Evolutionary conservation across 106 monocot species (phyloP), one percentile per base, ranked within the genome.

Genomic region (Dioscorea zingiberensis): DNA sequence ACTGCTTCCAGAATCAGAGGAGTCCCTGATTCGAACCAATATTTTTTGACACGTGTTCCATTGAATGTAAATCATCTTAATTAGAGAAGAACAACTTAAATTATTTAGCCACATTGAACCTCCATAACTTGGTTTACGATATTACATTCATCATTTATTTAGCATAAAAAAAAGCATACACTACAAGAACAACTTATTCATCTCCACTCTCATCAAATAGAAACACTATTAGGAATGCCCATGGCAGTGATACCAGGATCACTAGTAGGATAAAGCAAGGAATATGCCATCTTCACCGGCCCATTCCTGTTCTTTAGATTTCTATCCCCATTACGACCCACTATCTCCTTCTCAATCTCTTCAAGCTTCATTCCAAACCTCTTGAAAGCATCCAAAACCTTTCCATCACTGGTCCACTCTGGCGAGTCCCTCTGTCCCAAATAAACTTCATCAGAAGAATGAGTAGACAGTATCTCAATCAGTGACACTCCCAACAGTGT

Each of bases 381-480:
- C 30, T 73, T 25, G 53, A 88, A 88, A 2, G 81, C 83, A 16
- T 59, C 55, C 54, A 76, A 62, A 47, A 76, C 81, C 58, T 29
- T 58, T 48, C 26, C 25, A 16, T 76, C 76, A 29, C 63, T 28
- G 14, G 81, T 76, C 81, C 81, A 81, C 62, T 84, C 80, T 5
- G 69, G 44, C 21, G 77, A 69, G 60, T 69, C 84, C 27, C 81
- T 46, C 47, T 81, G 84, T 13, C 88, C 88, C 1, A 88, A 65
- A 49, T 88, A 88, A 27, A 81, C 65, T 68, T 88, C 88, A 32
- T 88, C 88, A 0, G 84, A 71, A 1, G 88, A 75, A 68, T 88
- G 88, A 56, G 28, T 64, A 46, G 88, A 88, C 51, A 88, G 60
- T 24, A 84, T 64, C 80, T 88, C 88, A 23, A 88, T 73, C 17